Evolutionary conservation across 2,329 filamentous ascomycete genomes (phyloP), one percentile per base, ranked within the genome.

Genomic region (Bipolaris gigantea): DNA sequence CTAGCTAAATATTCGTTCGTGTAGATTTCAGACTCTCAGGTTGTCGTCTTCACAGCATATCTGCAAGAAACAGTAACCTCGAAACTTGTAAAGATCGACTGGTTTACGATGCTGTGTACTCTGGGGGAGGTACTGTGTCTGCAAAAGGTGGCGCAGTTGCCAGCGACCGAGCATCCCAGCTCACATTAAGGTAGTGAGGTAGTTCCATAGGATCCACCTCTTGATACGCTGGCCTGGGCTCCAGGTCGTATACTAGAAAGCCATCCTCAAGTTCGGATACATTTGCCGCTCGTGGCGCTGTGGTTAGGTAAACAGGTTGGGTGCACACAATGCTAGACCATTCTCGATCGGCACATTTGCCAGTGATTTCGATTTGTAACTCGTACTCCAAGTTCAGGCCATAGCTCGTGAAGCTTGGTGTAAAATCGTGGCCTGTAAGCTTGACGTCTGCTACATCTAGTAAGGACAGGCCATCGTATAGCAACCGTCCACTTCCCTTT

Each of bases 361-460:
- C 63, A 57, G 65, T 64, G 2, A 70, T 47, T 8, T 64, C 56
- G 3, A 71, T 63, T 41, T 65, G 59, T 4, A 70, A 6, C 19
- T 60, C 57, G 30, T 70, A 62, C 32, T 65, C 59, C 44, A 70
- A 19, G 2, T 55, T 46, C 1, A 69, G n/a, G 4, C 63, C 67
- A 42, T 68, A 71, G 33, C 59, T 66, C 5, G 63, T 64, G 47
- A 71, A 71, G 21, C 64, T 62, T 1, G 69, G 66, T 0, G 56
- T 41, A 6, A 61, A 27, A 6, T 38, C 44, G 8, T 59, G 55
- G 5, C 59, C 47, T 10, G 25, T 38, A 6, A 66, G 21, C 4
- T 40, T 46, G 18, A 61, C 27, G 2, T 53, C 56, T 21, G 36
- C 56, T 1, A 63, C 25, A 2, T 62, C 48, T 27, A 51, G 18